Evolutionary conservation across 2,329 filamentous ascomycete species (phyloP).

Genomic region (Pyrenophora graminea): DNA sequence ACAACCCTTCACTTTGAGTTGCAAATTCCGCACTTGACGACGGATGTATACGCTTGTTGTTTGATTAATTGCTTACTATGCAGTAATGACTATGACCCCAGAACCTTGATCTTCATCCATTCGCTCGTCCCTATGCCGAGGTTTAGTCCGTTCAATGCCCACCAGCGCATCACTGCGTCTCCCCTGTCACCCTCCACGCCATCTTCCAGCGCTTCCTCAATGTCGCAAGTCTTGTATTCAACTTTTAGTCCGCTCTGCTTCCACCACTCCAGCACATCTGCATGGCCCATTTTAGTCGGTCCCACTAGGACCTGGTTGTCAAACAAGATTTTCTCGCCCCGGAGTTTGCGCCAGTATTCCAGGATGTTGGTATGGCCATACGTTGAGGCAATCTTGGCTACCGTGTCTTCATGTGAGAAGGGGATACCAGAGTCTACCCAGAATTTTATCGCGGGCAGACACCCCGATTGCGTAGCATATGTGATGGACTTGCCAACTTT

Average conservation of each 20-base stretch:
- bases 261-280: constrained; percentile 92
- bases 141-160: constrained; percentile 82
- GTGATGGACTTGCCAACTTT: constrained; percentile 85
- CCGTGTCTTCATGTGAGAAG: constrained; percentile 76
- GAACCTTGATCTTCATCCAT: constrained; percentile 81
- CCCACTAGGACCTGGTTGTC: constrained; percentile 83
- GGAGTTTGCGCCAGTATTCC: constrained; percentile 77
- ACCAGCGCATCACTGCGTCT: constrained; percentile 78
- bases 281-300: constrained; percentile 84
- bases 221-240: constrained; percentile 93
- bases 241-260: constrained; percentile 74
- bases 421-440: constrained; percentile 84
- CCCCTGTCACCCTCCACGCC: constrained; percentile 71
- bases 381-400: constrained; percentile 81
- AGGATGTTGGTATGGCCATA: constrained; percentile 84
- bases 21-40: constrained; percentile 1
- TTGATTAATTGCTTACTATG: not conserved
- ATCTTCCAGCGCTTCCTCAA: constrained; percentile 92
- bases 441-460: constrained; percentile 78
- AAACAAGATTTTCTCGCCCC: constrained; percentile 77
- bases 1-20: constrained; percentile 7
- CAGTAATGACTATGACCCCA: constrained; percentile 46
- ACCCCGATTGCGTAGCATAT: constrained; percentile 81
- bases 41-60: not conserved
- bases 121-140: constrained; percentile 81